A percentile compares a stretch with the other conserved stretches of the same genome.
Evolutionary conservation across 2,329 filamentous ascomycete genomes (phyloP).

Genomic region (Pyricularia sp.): DNA sequence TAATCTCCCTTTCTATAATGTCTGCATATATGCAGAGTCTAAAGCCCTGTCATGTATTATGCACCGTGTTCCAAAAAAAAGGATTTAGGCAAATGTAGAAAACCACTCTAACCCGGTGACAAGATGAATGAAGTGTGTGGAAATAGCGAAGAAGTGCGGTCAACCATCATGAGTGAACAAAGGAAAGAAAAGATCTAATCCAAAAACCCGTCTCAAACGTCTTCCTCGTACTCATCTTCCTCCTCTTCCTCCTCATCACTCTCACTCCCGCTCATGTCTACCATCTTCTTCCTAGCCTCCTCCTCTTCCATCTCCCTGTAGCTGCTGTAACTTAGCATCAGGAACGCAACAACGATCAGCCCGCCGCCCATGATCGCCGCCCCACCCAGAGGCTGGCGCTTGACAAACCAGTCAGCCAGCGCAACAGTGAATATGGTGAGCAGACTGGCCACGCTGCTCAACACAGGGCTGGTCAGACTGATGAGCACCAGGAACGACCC

Average conservation of each 20-base stretch:
- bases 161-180: no score
- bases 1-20: background rate
- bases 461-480: conserved; percentile 81
- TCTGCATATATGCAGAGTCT: background rate
- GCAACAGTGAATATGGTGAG: conserved; percentile 97
- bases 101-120: background rate
- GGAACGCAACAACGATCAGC: conserved; percentile 81
- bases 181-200: background rate
- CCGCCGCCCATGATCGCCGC: conserved; percentile 75
- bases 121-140: no score
- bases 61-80: background rate
- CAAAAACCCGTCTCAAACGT: background rate
- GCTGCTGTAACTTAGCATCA: conserved; percentile 82
- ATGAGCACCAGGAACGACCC: conserved; percentile 91
- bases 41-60: background rate
- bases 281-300: conserved; percentile 48
- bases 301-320: conserved; percentile 91
- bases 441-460: conserved; percentile 85
- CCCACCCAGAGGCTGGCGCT: conserved; percentile 62
- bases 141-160: no score
- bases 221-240: conserved; percentile 16
- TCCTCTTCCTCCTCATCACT: conserved; percentile 36
- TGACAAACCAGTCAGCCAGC: conserved; percentile 79
- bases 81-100: background rate
- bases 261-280: conserved; percentile 23